Evolutionary conservation across 2,329 filamentous ascomycete species (phyloP), one percentile per base, ranked within the genome.

Genomic region (Fusarium drepaniforme): DNA sequence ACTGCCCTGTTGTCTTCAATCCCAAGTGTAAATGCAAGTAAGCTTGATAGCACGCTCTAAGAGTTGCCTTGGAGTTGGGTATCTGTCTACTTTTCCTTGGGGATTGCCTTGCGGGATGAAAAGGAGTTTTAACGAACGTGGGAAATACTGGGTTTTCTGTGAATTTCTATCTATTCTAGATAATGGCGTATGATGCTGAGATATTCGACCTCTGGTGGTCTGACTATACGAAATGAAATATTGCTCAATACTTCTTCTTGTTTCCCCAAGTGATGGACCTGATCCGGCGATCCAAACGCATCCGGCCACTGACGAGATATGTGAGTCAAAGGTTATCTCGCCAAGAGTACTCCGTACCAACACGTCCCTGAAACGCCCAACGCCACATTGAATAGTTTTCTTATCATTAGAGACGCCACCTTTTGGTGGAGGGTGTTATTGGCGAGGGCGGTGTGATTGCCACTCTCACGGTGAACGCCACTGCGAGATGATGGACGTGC

Each of bases 1-100:
- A 77, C n/a, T 76, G 75, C 8, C 66, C 74, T n/a, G 72, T 73
- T 2, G 64, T 74, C 4, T 74, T 75, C 64, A 70, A 77, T 0
- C 67, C 67, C 8, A 61, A 61, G 4, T 75, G 75, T 28, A 73
- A 71, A 64, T 77, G 72, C 18, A 74, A 64, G 60, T 71, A 62
- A 58, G 13, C 8, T 18, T 6, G 21, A 25, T 25, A 21, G 13
- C 21, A 25, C 23, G 3, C 5, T 3, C 9, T 28, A 15, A 37
- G 30, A 25, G 15, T 12, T 58, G 33, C n/a, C 30, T 56, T 56
- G 18, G 18, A 53, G 49, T 15, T 57, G 30, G 53, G 53, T 37
- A 4, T 57, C 28, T 38, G 13, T 58, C 21, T n/a, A 8, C 8
- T 42, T 42, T 56, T 37, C 18, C 8, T 42, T 46, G n/a, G 38